Conservation (phyloP, 169 alveolate genomes). For the Plasmodium cynomolgi region DNA sequence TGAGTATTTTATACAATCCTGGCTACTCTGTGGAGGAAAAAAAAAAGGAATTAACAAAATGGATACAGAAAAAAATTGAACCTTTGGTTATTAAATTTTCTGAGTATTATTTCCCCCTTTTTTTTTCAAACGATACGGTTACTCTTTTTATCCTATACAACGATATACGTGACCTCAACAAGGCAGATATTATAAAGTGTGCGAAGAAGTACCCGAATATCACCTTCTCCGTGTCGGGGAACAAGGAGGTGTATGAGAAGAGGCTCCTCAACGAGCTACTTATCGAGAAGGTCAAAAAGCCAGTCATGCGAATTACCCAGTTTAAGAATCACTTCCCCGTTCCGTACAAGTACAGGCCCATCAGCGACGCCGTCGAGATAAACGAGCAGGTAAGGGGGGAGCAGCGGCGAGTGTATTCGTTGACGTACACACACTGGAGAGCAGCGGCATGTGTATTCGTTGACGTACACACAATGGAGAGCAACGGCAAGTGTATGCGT, state of each 20-base stretch:
- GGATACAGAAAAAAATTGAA: slow-evolving; percentile 34
- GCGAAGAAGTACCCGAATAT: slow-evolving; percentile 54
- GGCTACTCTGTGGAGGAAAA: background rate
- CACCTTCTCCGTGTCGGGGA: slow-evolving; percentile 31
- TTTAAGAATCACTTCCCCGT: slow-evolving; percentile 21
- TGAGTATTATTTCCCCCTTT: slow-evolving; percentile 31
- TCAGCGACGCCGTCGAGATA: slow-evolving; percentile 50
- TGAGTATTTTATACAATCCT: slow-evolving; percentile 11
- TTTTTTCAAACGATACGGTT: slow-evolving; percentile 23
- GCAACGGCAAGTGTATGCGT: background rate
- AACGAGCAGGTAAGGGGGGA: slow-evolving; percentile 36
- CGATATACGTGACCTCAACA: slow-evolving; percentile 42
- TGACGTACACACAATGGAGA: background rate
- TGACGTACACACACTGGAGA: background rate
- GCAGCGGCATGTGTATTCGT: background rate
- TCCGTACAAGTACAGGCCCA: slow-evolving; percentile 59
- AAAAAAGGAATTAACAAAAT: slow-evolving; percentile 10
- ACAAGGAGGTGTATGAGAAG: slow-evolving; percentile 21
- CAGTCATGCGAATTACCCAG: slow-evolving; percentile 68
- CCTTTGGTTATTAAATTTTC: slow-evolving; percentile 60
- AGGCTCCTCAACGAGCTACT: slow-evolving; percentile 62
- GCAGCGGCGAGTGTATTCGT: background rate
- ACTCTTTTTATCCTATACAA: slow-evolving; percentile 55
- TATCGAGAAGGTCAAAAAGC: slow-evolving; percentile 31
- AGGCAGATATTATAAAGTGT: slow-evolving; percentile 50